These are phyloP conservation scores for Russula sp. DNA, from an alignment of 768 basidiomycete species.

Conservation along the genomic window DNA sequence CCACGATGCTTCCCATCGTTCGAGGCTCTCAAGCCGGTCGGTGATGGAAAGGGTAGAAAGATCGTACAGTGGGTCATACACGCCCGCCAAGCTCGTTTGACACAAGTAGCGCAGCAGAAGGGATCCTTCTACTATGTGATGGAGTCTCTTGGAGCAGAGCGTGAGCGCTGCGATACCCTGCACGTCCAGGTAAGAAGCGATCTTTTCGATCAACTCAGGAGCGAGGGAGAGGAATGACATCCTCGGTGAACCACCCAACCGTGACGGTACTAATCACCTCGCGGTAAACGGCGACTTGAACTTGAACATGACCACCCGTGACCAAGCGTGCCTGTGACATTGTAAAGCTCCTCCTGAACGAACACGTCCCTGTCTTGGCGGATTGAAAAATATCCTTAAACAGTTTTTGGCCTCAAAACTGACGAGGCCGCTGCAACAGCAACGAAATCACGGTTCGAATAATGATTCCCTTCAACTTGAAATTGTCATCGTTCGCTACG, in stretches of 20 bases:
- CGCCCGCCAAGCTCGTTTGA: not conserved
- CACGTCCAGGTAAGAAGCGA: not conserved
- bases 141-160: not conserved
- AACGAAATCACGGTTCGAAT: too few relatives aligned
- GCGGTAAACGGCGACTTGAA: too few relatives aligned
- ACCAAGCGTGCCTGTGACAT: not conserved
- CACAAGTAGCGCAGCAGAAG: conserved; percentile 6
- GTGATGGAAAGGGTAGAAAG: not conserved
- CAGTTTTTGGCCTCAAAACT: too few relatives aligned
- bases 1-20: conserved; percentile 13
- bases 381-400: too few relatives aligned
- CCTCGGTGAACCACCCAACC: not conserved
- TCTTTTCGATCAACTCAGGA: conserved; percentile 11
- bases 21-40: conserved; percentile 9
- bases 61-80: conserved; percentile 3
- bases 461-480: too few relatives aligned
- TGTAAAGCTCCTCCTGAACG: too few relatives aligned
- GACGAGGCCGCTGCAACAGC: too few relatives aligned
- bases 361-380: too few relatives aligned
- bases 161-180: not conserved
- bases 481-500: too few relatives aligned
- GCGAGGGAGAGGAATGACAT: conserved; percentile 15
- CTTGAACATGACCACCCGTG: too few relatives aligned
- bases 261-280: not conserved
- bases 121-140: not conserved